These are phyloP conservation scores for Aegilops sharonensis DNA, from an alignment of 176 grass and related monocot genomes.

Conservation along the genomic window DNA sequence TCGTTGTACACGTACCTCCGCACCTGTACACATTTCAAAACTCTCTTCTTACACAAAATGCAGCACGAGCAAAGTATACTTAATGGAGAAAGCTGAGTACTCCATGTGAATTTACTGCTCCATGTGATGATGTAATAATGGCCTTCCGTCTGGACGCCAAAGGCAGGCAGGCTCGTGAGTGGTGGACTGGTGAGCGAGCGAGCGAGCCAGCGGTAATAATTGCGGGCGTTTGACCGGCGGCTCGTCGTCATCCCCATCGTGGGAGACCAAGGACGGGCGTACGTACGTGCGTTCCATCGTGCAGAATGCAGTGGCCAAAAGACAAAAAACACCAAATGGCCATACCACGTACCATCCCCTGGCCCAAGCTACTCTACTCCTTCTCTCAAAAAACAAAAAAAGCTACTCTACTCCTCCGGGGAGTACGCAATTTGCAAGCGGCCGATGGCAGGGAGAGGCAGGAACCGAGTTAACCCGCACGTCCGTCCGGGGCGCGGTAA, in stretches of 20 bases:
- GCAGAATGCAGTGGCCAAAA: neutral
- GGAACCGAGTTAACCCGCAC: neutral
- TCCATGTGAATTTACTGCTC: neutral
- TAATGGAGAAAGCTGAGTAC: neutral
- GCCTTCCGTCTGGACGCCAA: too few relatives aligned
- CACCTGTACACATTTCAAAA: conserved; percentile 39
- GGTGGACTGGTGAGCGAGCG: too few relatives aligned
- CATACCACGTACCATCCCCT: neutral
- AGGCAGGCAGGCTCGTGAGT: neutral
- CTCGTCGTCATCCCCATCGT: conserved; percentile 50
- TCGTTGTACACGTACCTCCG: conserved; percentile 95
- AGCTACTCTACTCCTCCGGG: too few relatives aligned
- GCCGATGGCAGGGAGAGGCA: too few relatives aligned
- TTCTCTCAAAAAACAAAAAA: too few relatives aligned
- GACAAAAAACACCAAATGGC: conserved; percentile 1
- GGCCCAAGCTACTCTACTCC: too few relatives aligned
- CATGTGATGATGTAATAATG: neutral
- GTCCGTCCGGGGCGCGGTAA: neutral
- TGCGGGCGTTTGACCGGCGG: conserved; percentile 54
- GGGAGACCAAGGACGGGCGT: neutral
- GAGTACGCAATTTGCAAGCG: too few relatives aligned
- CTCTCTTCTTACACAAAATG: too few relatives aligned
- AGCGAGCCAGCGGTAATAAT: conserved; percentile 44
- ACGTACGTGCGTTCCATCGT: neutral
- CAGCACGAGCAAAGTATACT: neutral